These are phyloP conservation scores for Jimgerdemannia lactiflua DNA, from an alignment of 192 early-diverging fungal genomes.

Conservation along the genomic window DNA sequence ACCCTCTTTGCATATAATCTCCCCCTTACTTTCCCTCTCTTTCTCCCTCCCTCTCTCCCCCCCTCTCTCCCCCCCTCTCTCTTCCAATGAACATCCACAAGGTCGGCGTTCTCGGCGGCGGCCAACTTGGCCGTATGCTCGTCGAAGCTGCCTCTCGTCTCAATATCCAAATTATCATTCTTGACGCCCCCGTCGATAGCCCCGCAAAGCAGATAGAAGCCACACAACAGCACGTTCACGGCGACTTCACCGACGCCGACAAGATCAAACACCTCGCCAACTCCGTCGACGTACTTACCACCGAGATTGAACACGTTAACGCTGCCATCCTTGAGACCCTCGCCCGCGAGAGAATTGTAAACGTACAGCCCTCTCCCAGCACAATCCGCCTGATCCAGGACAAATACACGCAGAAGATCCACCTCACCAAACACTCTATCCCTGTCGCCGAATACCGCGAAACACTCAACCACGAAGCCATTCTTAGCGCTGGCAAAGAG, in stretches of 20 bases:
- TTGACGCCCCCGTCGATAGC: constrained; percentile 74
- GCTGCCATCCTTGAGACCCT: constrained; percentile 58
- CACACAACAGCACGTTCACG: constrained; percentile 65
- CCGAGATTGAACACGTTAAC: constrained; percentile 99
- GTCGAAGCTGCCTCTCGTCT: constrained; percentile 93
- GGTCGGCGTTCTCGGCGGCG: constrained; percentile 66
- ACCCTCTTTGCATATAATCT: no score
- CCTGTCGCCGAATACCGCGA: constrained; percentile 71
- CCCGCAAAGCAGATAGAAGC: constrained; percentile 85
- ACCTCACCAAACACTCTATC: constrained; percentile 62
- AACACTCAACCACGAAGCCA: constrained; percentile 49
- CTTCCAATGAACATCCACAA: constrained; percentile 44
- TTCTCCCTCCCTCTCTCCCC: constrained; percentile 1
- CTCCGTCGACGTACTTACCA: constrained; percentile 80
- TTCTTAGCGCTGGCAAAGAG: constrained; percentile 49
- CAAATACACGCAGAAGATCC: constrained; percentile 90
- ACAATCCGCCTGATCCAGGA: constrained; percentile 94
- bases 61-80: background rate
- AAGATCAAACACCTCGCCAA: constrained; percentile 77
- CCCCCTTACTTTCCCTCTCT: constrained; percentile 2
- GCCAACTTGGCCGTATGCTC: constrained; percentile 99
- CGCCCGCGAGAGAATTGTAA: constrained; percentile 43
- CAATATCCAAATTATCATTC: constrained; percentile 78
- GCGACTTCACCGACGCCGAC: constrained; percentile 78
- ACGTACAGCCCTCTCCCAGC: constrained; percentile 78